Evolutionary conservation across 2,329 filamentous ascomycete genomes (phyloP).

Genomic region (Microcyclospora tardicrescens): DNA sequence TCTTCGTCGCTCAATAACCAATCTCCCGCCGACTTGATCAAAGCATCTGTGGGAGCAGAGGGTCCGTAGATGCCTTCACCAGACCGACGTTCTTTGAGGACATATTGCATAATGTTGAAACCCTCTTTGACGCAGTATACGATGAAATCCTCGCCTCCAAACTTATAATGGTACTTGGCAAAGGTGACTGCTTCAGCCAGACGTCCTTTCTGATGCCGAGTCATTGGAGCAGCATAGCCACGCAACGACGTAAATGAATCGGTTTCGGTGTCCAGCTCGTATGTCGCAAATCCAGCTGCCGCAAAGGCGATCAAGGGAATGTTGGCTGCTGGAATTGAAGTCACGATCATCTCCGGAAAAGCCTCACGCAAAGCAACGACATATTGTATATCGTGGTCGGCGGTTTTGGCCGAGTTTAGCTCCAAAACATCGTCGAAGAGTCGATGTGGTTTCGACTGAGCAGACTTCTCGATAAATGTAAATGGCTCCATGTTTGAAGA

Average conservation of each 20-base stretch:
- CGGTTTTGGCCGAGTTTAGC: conserved; percentile 23
- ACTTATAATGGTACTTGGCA: conserved; percentile 28
- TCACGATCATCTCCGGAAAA: conserved; percentile 27
- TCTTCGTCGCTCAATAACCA: conserved; percentile 24
- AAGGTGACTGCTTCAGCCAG: conserved; percentile 28
- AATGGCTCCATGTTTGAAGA: conserved; percentile 17
- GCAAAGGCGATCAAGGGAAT: conserved; percentile 30
- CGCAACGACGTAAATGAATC: conserved; percentile 27
- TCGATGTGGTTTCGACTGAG: conserved; percentile 1
- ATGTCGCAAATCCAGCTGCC: conserved; percentile 27
- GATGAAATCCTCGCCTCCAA: conserved; percentile 27
- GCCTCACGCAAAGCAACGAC: conserved; percentile 23
- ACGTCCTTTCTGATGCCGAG: conserved; percentile 19
- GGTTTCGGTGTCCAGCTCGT: conserved; percentile 24
- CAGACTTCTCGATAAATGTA: conserved; percentile 19
- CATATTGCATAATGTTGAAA: conserved; percentile 24
- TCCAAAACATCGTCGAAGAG: conserved; percentile 26
- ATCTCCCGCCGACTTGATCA: conserved; percentile 26
- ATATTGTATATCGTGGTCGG: conserved; percentile 29
- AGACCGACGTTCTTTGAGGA: conserved; percentile 25
- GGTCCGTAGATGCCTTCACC: conserved; percentile 23
- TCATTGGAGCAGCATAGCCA: conserved; percentile 21
- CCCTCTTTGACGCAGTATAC: conserved; percentile 21
- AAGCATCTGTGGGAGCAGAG: conserved; percentile 24
- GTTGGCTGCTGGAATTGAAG: conserved; percentile 25